Evolutionary conservation across 345 rosid species (phyloP).

Genomic region (Abelmoschus esculentus): DNA sequence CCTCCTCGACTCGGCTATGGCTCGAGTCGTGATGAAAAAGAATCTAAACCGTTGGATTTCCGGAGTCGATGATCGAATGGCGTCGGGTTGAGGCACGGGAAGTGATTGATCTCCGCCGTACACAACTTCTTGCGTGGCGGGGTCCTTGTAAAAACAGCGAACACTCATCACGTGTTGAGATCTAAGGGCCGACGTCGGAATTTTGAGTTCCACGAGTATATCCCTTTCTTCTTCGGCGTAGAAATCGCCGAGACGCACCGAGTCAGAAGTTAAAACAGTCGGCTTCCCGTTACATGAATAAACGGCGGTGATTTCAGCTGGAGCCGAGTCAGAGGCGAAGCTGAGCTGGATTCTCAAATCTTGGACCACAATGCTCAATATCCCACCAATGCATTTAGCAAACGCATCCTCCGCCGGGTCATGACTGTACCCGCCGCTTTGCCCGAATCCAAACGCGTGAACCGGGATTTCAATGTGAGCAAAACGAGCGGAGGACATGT

Average conservation of each 20-base stretch:
- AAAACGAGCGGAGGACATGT: conserved; percentile 54
- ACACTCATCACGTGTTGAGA: conserved; percentile 45
- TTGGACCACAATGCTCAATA: conserved; percentile 59
- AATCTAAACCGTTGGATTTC: conserved; percentile 46
- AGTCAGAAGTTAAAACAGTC: conserved; percentile 39
- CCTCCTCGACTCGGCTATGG: conserved; percentile 69
- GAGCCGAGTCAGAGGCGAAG: conserved; percentile 47
- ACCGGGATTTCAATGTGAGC: conserved; percentile 69
- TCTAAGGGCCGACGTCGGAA: conserved; percentile 27
- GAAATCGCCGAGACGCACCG: conserved; percentile 62
- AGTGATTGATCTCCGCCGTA: conserved; percentile 44
- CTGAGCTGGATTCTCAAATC: conserved; percentile 64
- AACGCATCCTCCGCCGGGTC: conserved; percentile 58
- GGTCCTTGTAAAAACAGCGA: conserved; percentile 56
- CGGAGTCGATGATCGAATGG: conserved; percentile 39
- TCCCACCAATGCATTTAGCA: conserved; percentile 47
- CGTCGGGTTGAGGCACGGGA: conserved; percentile 33
- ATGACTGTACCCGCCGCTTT: conserved; percentile 38
- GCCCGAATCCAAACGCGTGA: conserved; percentile 42
- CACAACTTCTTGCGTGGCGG: conserved; percentile 45
- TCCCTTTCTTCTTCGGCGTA: conserved; percentile 79
- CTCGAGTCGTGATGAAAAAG: conserved; percentile 54
- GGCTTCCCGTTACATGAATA: conserved; percentile 49
- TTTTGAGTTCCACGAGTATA: conserved; percentile 55
- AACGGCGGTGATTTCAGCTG: conserved; percentile 68